These are phyloP conservation scores for Hanseniaspora singularis DNA, from an alignment of 805 yeast species.

Conservation along the genomic window DNA sequence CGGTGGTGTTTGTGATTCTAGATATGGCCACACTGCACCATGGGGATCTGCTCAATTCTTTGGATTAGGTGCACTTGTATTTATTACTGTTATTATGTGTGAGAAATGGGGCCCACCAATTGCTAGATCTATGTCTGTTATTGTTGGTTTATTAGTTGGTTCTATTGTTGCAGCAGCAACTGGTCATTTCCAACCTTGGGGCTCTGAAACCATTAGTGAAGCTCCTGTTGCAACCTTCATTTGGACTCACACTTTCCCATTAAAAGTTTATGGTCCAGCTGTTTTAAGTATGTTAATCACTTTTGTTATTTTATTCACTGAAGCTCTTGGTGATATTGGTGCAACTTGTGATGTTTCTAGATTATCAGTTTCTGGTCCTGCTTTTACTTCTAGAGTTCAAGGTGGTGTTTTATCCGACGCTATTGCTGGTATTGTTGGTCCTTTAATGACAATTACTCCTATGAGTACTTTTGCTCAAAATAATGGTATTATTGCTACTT, in stretches of 20 bases:
- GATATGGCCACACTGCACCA: constrained; percentile 19
- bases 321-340: constrained; percentile 88
- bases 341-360: constrained; percentile 89
- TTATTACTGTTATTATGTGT: constrained; percentile 55
- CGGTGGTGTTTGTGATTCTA: constrained; percentile 43
- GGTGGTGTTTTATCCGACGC: constrained; percentile 92
- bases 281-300: constrained; percentile 79
- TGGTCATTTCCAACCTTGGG: constrained; percentile 49
- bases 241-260: constrained; percentile 78
- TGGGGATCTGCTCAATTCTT: constrained; percentile 84
- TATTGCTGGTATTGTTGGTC: constrained; percentile 61
- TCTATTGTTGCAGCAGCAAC: constrained; percentile 88
- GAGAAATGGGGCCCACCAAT: constrained; percentile 90
- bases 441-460: constrained; percentile 76
- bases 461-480: constrained; percentile 89
- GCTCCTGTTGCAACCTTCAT: constrained; percentile 78
- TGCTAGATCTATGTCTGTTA: constrained; percentile 88
- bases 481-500: constrained; percentile 85
- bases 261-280: constrained; percentile 69
- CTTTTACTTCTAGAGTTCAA: constrained; percentile 75
- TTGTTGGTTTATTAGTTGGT: constrained; percentile 71
- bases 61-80: constrained; percentile 80
- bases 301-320: constrained; percentile 74
- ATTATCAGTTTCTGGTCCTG: constrained; percentile 67
- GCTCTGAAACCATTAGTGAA: constrained; percentile 39